A percentile compares a stretch with the other conserved stretches of the same genome.
Evolutionary conservation across 306 rosid genomes (phyloP).

Genomic region (Hylodesmum podocarpum): DNA sequence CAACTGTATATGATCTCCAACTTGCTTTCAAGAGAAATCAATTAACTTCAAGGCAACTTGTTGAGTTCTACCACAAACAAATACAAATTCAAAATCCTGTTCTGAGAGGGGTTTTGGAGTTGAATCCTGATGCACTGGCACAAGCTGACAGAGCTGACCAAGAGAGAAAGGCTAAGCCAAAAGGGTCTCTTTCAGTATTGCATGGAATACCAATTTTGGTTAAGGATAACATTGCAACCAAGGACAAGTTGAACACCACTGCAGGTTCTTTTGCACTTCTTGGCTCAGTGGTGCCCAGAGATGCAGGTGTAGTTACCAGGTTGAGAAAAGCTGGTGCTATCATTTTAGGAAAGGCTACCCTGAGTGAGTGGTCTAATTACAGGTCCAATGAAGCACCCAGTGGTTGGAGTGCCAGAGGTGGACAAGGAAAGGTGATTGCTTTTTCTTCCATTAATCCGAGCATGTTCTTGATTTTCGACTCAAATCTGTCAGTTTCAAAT

Average conservation of each 20-base stretch:
- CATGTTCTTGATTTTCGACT: neutral
- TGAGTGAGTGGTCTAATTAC: conserved; percentile 57
- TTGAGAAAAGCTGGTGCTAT: conserved; percentile 71
- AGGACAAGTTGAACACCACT: conserved; percentile 67
- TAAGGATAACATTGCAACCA: conserved; percentile 69
- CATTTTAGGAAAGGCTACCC: conserved; percentile 62
- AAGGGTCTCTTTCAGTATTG: conserved; percentile 26
- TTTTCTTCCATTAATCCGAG: neutral
- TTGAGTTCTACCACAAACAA: conserved; percentile 51
- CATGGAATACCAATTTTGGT: conserved; percentile 70
- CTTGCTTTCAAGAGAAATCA: conserved; percentile 46
- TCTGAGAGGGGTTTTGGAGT: conserved; percentile 52
- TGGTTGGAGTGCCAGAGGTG: conserved; percentile 66
- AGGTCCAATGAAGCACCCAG: conserved; percentile 22
- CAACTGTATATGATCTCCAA: conserved; percentile 53
- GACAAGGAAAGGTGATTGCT: conserved; percentile 56
- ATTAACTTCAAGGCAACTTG: conserved; percentile 60
- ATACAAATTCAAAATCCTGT: conserved; percentile 43
- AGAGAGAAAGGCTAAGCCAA: conserved; percentile 24
- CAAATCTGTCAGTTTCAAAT: neutral
- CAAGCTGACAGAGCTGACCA: conserved; percentile 53
- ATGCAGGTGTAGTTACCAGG: conserved; percentile 60
- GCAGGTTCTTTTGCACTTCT: conserved; percentile 65
- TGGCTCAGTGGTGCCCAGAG: conserved; percentile 63
- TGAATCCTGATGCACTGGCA: conserved; percentile 60